These are phyloP conservation scores for Phoma sp. DNA, from an alignment of 2,329 filamentous ascomycete species.

Conservation along the genomic window DNA sequence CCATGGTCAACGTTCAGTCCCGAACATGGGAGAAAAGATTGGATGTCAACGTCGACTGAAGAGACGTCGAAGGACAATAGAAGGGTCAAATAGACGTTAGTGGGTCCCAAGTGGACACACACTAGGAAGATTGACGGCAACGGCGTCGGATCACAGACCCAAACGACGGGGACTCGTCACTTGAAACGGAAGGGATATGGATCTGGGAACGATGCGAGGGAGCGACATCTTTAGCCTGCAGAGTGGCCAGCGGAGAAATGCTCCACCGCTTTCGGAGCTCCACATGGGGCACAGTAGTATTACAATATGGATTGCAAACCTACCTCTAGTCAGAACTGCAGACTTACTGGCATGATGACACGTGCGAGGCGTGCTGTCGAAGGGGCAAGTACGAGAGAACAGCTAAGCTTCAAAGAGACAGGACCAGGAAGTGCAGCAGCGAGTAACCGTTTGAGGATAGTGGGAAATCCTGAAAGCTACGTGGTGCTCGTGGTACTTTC, in stretches of 20 bases:
- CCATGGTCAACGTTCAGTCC: slow-evolving; percentile 38
- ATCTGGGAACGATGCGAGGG: slow-evolving; percentile 28
- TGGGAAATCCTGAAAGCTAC: slow-evolving; percentile 27
- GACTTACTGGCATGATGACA: slow-evolving; percentile 39
- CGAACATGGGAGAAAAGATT: slow-evolving; percentile 28
- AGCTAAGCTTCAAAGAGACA: slow-evolving; percentile 27
- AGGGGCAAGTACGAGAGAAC: slow-evolving; percentile 22
- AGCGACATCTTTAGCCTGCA: slow-evolving; percentile 32
- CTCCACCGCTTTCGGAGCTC: slow-evolving; percentile 29
- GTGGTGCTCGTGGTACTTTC: slow-evolving; percentile 42
- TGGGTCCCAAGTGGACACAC: slow-evolving; percentile 33
- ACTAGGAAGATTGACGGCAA: slow-evolving; percentile 38
- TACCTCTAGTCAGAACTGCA: slow-evolving; percentile 37
- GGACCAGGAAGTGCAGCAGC: slow-evolving; percentile 27
- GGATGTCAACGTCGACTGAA: slow-evolving; percentile 6
- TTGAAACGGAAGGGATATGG: slow-evolving; percentile 38
- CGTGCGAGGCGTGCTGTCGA: slow-evolving; percentile 33
- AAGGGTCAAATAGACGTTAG: slow-evolving; percentile 37
- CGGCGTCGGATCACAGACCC: slow-evolving; percentile 33
- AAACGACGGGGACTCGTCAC: slow-evolving; percentile 31
- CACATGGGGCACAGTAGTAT: slow-evolving; percentile 28
- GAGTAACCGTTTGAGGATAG: slow-evolving; percentile 20
- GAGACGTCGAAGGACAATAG: slow-evolving; percentile 27
- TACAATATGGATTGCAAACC: slow-evolving; percentile 36
- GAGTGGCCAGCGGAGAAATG: slow-evolving; percentile 34